Percentiles rank a stretch among this genome's conserved stretches.
These are phyloP conservation scores for Isoetes taiwanensis DNA, from an alignment of 75 land plant species.

Conservation along the genomic window DNA sequence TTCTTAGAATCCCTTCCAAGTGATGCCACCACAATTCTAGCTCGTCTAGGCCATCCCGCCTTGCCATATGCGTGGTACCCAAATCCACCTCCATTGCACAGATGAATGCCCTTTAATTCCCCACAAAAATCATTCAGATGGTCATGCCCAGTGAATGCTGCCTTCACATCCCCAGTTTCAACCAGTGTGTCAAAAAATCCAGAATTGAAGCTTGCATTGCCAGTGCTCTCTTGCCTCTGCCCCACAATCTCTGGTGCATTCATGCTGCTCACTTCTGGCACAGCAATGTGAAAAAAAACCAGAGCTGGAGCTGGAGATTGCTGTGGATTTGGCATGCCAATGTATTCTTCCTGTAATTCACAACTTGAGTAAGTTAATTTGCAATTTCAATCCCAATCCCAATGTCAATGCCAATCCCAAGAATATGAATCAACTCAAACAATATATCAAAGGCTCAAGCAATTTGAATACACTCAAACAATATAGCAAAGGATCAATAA, in stretches of 20 bases:
- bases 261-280: conserved; percentile 51
- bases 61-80: conserved; percentile 95
- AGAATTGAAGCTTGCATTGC: conserved; percentile 58
- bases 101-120: conserved; percentile 36
- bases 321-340: conserved; percentile 26
- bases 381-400: no score
- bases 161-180: conserved; percentile 73
- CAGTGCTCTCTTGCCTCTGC: conserved; percentile 45
- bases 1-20: conserved; percentile 28
- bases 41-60: conserved; percentile 81
- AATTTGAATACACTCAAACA: no score
- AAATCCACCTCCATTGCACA: conserved; percentile 88
- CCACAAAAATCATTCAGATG: conserved; percentile 97
- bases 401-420: no score
- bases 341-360: conserved; percentile 37
- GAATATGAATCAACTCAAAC: no score
- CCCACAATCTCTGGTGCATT: conserved; percentile 49
- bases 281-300: conserved; percentile 79
- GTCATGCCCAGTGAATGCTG: conserved; percentile 84
- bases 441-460: no score
- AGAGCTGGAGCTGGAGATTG: conserved; percentile 56
- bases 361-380: no score
- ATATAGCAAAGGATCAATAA: no score
- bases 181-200: conserved; percentile 76
- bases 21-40: conserved; percentile 53